Evolutionary conservation across 306 rosid genomes (phyloP).

Genomic region (Crataegus laevigata): DNA sequence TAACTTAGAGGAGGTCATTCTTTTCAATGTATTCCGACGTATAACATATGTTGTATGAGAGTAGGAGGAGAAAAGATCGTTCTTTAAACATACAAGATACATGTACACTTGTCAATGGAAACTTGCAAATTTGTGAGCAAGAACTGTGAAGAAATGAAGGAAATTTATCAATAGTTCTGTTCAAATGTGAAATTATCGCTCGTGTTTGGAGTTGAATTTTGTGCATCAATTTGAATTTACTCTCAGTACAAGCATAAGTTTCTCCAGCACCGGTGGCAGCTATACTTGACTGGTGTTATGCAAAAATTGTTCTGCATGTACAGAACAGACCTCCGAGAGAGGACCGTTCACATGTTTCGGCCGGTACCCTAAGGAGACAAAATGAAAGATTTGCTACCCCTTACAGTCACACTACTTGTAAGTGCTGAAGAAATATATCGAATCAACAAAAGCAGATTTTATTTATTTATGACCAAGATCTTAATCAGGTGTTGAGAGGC

Average conservation of each 20-base stretch:
- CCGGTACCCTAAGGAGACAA: no score
- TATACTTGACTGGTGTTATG: background rate
- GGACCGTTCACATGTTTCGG: no score
- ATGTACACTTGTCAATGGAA: constrained; percentile 4
- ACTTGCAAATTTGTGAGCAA: constrained; percentile 11
- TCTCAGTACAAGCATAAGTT: no score
- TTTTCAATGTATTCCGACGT: constrained; percentile 8
- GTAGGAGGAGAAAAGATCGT: background rate
- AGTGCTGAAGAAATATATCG: no score
- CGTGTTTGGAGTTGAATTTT: background rate
- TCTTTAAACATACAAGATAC: background rate
- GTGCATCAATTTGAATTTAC: background rate
- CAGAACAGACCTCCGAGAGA: no score
- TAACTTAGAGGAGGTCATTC: constrained; percentile 14
- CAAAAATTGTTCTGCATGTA: no score
- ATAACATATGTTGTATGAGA: constrained; percentile 7
- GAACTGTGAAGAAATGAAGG: constrained; percentile 4
- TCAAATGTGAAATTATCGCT: background rate
- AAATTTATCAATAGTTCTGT: background rate
- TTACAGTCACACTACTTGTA: no score
- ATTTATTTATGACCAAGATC: no score
- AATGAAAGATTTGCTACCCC: no score
- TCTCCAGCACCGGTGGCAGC: background rate
- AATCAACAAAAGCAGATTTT: no score
- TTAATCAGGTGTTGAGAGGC: background rate